Evolutionary conservation across 228 moss, liverwort and hornwort genomes (phyloP).

Genomic region (Sphagnum fallax): DNA sequence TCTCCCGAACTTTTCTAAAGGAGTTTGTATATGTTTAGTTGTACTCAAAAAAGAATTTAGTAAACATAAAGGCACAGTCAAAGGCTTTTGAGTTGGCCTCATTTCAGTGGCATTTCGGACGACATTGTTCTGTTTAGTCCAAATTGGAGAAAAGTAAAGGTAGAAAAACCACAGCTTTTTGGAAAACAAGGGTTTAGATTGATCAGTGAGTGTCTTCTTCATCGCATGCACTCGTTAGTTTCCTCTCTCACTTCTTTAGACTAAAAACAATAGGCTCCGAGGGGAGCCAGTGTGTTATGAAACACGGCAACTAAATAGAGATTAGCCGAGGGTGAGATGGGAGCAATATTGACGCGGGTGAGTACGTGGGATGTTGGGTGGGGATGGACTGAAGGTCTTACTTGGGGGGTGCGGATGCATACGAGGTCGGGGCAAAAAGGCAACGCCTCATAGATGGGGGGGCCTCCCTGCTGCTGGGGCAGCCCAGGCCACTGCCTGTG

Average conservation of each 20-base stretch:
- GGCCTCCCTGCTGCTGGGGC: conserved; percentile 65
- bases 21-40: not conserved
- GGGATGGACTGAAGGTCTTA: conserved; percentile 85
- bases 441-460: conserved; percentile 82
- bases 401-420: conserved; percentile 78
- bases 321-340: conserved; percentile 20
- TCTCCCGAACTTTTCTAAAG: not conserved
- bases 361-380: conserved; percentile 56
- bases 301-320: conserved; percentile 10
- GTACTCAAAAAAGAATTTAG: not conserved
- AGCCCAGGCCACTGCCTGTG: conserved; percentile 62
- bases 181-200: too few relatives aligned
- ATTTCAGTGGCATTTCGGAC: not conserved
- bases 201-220: not conserved
- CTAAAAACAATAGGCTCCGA: conserved; percentile 12
- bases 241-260: conserved; percentile 10
- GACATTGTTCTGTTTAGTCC: not conserved
- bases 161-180: not conserved
- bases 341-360: conserved; percentile 64
- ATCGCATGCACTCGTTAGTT: conserved; percentile 6
- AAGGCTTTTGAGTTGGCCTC: not conserved
- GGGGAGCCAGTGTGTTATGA: conserved; percentile 27
- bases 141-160: not conserved
- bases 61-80: not conserved
- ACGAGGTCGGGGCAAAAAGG: conserved; percentile 88